Base-by-base conservation (phyloP, 805 yeast genomes). In the Metschnikowia henanensis region DNA sequence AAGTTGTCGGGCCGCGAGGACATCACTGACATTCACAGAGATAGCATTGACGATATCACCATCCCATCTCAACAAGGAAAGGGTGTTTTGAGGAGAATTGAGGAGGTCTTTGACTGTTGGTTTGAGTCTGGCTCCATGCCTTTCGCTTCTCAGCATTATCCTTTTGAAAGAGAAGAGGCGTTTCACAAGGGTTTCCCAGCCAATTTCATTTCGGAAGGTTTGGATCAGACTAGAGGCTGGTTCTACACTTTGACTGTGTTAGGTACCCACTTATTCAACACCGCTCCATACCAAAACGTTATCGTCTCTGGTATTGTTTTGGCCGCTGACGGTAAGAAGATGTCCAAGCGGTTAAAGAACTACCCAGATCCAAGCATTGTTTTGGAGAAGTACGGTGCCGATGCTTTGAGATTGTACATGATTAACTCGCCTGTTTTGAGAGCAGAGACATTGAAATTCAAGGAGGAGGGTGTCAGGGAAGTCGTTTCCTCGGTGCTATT, bases 191-290 rank as follows among this genome's bases (percentile, higher is more conserved):
- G 87, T 37, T 95, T 88, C 83, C 99, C 99, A 36, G 99, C 96
- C 35, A 92, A 94, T 68, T 94, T 94, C 70, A 94, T 94, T 59
- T 85, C 97, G 47, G 99, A 94, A 77, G 99, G 99, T 72, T 80
- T 94, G 58, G 99, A 94, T 72, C 99, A 94, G 76, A 94, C 99
- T 47, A 88, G 99, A 81, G 99, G 99, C 65, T 94, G 99, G 99
- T 94, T 94, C 73, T 94, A 94, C 70, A 94, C 99, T 41, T 77
- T 94, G 66, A 84, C 95, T 35, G 97, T 94, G 19, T 77, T 94
- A 60, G 99, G 98, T 66, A 88, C 96, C 45, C 97, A 92, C 59
- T 73, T 94, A 58, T 94, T 94, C 73, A 84, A 86, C 60, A 79
- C 83, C 46, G 95, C 95, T 51, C 98, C 99, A 38, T 94, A 86